Base-by-base conservation (phyloP, 805 yeast genomes). In the Candida broadrunensis region DNA sequence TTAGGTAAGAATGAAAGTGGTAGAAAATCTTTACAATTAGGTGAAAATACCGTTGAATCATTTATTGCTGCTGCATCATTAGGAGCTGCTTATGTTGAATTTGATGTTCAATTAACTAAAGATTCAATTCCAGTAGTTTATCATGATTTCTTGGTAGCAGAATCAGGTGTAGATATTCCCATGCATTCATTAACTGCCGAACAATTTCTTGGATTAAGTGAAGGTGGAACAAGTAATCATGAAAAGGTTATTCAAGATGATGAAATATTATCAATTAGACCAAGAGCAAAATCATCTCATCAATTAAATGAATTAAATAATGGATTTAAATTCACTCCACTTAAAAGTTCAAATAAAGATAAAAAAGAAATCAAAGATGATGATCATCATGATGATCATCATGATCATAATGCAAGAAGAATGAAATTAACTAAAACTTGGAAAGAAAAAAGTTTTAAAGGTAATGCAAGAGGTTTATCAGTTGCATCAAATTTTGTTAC, bases 51-150 rank as follows among this genome's bases (percentile, higher is more conserved):
- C 0, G 85, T 91, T 16, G 97, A 91, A 54, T 86, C 96, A 0
- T 91, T 91, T 54, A 85, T 91, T 56, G 95, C 96, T 11, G 98
- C 98, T 0, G 96, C 97, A 0, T 88, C 95, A 2, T 69, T 91
- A 49, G 98, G 98, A 31, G 98, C 98, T 1, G 84, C 95, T 2
- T 91, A 91, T 55, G 97, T 91, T 38, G 98, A 91, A 63, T 91
- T 91, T 59, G 98, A 91, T 63, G 98, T 91, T 35, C 98, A 91
- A 58, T 70, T 91, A 50, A 91, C 98, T 13, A 88, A 89, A 56
- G 98, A 91, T 60, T 72, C 73, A 48, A 81, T 88, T 9, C 97
- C 98, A 2, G 98, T 91, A 5, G 85, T 91, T 21, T 91, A 91
- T 56, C 98, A 91, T 61, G 98, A 91, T 58, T 91, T 91, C 56